These are phyloP conservation scores for Pleurotus tuoliensis DNA, from an alignment of 768 basidiomycete species.

Conservation along the genomic window DNA sequence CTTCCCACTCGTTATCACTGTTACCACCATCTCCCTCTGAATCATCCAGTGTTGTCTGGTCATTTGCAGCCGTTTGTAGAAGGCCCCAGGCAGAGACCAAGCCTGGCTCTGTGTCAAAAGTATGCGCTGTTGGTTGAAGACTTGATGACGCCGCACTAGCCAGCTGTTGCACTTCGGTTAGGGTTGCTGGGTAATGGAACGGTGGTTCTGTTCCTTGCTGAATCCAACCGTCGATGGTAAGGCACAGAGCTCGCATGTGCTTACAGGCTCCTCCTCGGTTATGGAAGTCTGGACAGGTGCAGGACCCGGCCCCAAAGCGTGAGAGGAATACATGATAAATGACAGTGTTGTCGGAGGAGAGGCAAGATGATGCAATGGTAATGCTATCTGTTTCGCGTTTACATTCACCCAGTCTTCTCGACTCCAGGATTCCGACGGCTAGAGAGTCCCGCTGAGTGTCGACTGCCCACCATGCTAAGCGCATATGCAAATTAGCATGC, in stretches of 20 bases:
- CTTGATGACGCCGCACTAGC: not conserved
- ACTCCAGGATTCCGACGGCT: not conserved
- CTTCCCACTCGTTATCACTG: not conserved
- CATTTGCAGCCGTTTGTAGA: not conserved
- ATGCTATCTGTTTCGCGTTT: not conserved
- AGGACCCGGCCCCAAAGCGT: slow-evolving; percentile 2
- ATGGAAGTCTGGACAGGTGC: slow-evolving; percentile 12
- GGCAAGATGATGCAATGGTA: slow-evolving; percentile 1
- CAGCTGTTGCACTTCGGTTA: not conserved
- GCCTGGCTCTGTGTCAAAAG: not conserved
- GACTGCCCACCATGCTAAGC: not conserved
- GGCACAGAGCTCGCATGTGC: slow-evolving; percentile 10
- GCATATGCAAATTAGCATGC: not conserved
- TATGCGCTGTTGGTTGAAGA: not conserved
- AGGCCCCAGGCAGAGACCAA: not conserved
- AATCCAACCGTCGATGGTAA: not conserved
- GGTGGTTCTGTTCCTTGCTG: not conserved
- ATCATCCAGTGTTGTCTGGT: not conserved
- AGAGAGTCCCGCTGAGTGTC: not conserved
- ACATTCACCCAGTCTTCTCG: not conserved
- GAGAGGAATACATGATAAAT: not conserved
- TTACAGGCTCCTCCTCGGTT: slow-evolving; percentile 17
- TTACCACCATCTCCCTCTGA: not conserved
- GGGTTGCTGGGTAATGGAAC: not conserved
- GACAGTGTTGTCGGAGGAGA: slow-evolving; percentile 1